Percentiles rank a stretch among this genome's conserved stretches.
These are phyloP conservation scores for Cyclotella kingstonii DNA, from an alignment of 108 stramenopile genomes.

Conservation along the genomic window DNA sequence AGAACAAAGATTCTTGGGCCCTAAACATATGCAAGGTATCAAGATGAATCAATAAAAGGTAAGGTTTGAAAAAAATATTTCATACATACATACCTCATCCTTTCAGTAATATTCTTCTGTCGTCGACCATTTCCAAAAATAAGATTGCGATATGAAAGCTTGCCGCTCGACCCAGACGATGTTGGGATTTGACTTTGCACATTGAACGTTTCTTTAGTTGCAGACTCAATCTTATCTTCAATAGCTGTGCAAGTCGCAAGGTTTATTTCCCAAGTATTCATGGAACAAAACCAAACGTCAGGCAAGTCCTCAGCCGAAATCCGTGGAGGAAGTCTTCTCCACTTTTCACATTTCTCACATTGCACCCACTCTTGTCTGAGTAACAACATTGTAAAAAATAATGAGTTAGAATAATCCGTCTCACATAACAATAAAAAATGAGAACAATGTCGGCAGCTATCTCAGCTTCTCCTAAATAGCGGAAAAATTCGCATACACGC, in stretches of 20 bases:
- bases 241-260: slow-evolving; percentile 70
- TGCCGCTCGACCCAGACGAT: slow-evolving; percentile 31
- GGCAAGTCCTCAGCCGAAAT: slow-evolving; percentile 72
- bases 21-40: slow-evolving; percentile 19
- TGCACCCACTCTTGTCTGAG: slow-evolving; percentile 83
- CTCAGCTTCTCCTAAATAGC: too few relatives aligned
- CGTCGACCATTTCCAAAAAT: slow-evolving; percentile 74
- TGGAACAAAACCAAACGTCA: slow-evolving; percentile 78
- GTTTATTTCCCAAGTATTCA: slow-evolving; percentile 82
- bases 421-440: too few relatives aligned
- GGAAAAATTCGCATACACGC: too few relatives aligned
- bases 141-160: slow-evolving; percentile 77
- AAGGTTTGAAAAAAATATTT: not conserved
- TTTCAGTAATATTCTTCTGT: slow-evolving; percentile 69
- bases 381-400: not conserved
- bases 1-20: slow-evolving; percentile 80
- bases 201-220: slow-evolving; percentile 42
- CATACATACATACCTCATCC: slow-evolving; percentile 26
- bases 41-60: not conserved
- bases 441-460: too few relatives aligned
- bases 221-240: slow-evolving; percentile 76
- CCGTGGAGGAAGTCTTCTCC: slow-evolving; percentile 75
- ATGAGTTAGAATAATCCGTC: not conserved
- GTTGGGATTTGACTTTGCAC: slow-evolving; percentile 41
- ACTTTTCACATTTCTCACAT: slow-evolving; percentile 86